A percentile compares a stretch with the other conserved stretches of the same genome.
Evolutionary conservation across 176 grass and related monocot genomes (phyloP).

Genomic region (Secale cereale): DNA sequence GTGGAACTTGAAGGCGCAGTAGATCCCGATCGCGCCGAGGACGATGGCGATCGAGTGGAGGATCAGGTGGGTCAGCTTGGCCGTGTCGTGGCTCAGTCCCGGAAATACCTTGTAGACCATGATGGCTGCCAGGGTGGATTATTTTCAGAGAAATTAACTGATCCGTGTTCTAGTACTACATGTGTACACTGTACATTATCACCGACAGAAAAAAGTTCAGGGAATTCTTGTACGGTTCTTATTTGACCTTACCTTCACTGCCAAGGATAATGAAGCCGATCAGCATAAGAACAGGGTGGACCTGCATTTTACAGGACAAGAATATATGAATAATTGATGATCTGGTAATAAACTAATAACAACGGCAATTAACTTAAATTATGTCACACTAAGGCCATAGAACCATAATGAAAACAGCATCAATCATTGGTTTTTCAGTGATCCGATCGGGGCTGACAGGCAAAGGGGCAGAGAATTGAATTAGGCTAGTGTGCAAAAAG

Average conservation of each 20-base stretch:
- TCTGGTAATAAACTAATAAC: not conserved
- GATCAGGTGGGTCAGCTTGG: slow-evolving; percentile 60
- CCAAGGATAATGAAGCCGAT: slow-evolving; percentile 92
- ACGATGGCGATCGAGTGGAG: slow-evolving; percentile 67
- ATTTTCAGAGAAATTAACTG: not conserved
- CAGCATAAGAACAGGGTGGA: slow-evolving; percentile 93
- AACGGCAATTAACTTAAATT: not conserved
- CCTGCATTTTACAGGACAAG: slow-evolving; percentile 33
- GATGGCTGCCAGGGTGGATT: slow-evolving; percentile 51
- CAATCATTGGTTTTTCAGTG: not conserved
- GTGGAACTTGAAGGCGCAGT: slow-evolving; percentile 85
- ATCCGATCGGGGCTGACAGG: not conserved
- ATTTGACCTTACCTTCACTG: slow-evolving; percentile 65
- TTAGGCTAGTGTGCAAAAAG: not conserved
- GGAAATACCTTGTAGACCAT: slow-evolving; percentile 75
- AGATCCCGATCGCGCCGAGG: slow-evolving; percentile 73
- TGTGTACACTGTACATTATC: not conserved
- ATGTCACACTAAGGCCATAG: not conserved
- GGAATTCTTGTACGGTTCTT: not conserved
- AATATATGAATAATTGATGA: not conserved
- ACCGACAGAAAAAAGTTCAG: not conserved
- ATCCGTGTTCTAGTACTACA: not conserved
- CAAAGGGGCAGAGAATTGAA: not conserved
- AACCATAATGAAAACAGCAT: not conserved
- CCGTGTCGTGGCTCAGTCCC: slow-evolving; percentile 50